These are phyloP conservation scores for Juglanconis oblonga DNA, from an alignment of 2,329 filamentous ascomycete genomes.

Conservation along the genomic window DNA sequence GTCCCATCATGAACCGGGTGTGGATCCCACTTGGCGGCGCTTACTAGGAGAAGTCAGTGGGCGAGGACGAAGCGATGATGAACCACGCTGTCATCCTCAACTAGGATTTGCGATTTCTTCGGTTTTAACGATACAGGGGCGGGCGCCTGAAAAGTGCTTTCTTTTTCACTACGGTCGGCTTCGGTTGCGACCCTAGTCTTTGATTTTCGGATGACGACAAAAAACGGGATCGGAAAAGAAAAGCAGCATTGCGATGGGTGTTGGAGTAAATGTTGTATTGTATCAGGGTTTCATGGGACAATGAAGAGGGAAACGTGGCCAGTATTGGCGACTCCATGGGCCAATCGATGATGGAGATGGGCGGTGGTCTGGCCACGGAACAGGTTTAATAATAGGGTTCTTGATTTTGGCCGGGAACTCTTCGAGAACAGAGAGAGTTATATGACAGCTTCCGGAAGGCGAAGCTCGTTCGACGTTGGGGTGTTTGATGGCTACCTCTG, in stretches of 20 bases:
- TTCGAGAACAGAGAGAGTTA: background rate
- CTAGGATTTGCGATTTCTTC: background rate
- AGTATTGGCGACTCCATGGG: background rate
- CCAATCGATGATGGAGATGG: background rate
- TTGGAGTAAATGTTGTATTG: conserved; percentile 18
- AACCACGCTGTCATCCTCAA: background rate
- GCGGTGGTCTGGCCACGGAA: background rate
- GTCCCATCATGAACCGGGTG: conserved; percentile 40
- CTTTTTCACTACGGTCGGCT: conserved; percentile 3
- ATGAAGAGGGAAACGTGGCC: background rate
- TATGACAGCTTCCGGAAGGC: too few species aligned
- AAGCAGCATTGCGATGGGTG: conserved; percentile 20
- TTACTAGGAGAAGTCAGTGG: background rate
- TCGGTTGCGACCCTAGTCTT: conserved; percentile 9
- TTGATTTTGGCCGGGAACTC: background rate
- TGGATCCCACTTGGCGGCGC: conserved; percentile 37
- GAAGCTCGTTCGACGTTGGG: too few species aligned
- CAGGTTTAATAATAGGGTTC: background rate
- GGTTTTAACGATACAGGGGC: background rate
- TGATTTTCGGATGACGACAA: conserved; percentile 13
- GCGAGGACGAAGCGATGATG: background rate
- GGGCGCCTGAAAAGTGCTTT: conserved; percentile 13
- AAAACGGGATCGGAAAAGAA: conserved; percentile 11
- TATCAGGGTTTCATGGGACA: conserved; percentile 1
- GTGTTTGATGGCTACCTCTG: too few species aligned